A percentile compares a stretch with the other conserved stretches of the same genome.
Evolutionary conservation across 148 eudicot genomes (phyloP).

Genomic region (Silene latifolia): DNA sequence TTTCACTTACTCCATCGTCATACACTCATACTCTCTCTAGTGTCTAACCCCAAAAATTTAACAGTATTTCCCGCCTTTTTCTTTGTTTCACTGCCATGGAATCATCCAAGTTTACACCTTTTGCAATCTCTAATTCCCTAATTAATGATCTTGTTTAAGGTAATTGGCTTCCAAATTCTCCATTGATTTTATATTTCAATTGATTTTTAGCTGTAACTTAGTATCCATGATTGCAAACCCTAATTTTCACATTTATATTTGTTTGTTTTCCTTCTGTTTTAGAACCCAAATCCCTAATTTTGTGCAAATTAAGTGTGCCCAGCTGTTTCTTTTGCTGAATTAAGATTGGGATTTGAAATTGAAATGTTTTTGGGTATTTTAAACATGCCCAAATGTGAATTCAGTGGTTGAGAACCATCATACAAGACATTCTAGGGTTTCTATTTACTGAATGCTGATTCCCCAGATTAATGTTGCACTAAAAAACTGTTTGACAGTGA

Average conservation of each 20-base stretch:
- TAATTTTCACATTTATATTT: neutral
- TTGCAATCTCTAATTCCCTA: neutral
- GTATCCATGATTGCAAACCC: neutral
- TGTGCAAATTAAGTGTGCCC: neutral
- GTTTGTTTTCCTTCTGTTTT: neutral
- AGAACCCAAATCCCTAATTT: neutral
- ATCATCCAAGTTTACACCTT: neutral
- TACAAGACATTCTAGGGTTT: neutral
- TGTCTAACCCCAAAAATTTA: too few species aligned
- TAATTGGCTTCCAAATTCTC: neutral
- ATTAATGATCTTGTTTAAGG: neutral
- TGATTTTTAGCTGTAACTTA: neutral
- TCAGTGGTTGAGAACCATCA: neutral
- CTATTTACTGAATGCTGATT: conserved; percentile 37
- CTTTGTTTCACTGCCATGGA: too few species aligned
- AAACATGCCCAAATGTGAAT: too few species aligned
- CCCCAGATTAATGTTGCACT: conserved; percentile 37
- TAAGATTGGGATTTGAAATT: neutral
- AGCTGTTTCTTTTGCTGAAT: neutral
- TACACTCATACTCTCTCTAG: too few species aligned
- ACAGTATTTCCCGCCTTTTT: too few species aligned
- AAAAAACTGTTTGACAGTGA: conserved; percentile 36
- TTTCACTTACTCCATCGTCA: too few species aligned
- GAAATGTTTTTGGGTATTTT: too few species aligned
- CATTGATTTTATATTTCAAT: neutral